Conservation (phyloP, 129 eudicot species). For the Tagetes patula region DNA sequence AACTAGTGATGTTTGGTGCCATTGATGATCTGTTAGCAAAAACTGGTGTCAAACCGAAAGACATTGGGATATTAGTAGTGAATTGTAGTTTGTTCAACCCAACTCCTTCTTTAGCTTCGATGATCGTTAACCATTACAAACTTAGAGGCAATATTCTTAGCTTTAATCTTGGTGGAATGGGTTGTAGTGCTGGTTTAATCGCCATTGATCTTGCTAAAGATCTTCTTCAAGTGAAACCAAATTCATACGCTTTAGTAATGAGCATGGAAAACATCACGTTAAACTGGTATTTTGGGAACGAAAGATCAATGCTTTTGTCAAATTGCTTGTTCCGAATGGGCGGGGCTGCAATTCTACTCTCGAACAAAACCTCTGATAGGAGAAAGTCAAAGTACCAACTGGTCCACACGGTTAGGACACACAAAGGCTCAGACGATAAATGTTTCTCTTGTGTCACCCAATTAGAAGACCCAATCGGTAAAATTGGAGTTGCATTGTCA, state of each 20-base stretch:
- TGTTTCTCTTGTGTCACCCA: constrained; percentile 82
- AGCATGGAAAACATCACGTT: constrained; percentile 84
- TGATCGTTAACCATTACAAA: constrained; percentile 81
- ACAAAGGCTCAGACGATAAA: constrained; percentile 84
- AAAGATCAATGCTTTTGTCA: constrained; percentile 83
- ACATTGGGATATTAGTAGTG: constrained; percentile 76
- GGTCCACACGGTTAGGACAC: constrained; percentile 79
- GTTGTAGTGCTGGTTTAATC: constrained; percentile 85
- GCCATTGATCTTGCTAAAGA: constrained; percentile 90
- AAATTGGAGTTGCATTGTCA: constrained; percentile 74
- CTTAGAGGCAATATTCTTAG: constrained; percentile 79
- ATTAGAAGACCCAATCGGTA: constrained; percentile 65
- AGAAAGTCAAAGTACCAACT: constrained; percentile 63
- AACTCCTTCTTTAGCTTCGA: constrained; percentile 78
- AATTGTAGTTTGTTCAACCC: constrained; percentile 87
- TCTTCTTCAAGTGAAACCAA: constrained; percentile 77
- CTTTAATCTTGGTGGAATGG: constrained; percentile 88
- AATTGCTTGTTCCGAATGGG: constrained; percentile 93
- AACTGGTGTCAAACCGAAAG: constrained; percentile 70
- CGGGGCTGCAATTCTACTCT: constrained; percentile 74
- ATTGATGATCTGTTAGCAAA: constrained; percentile 74
- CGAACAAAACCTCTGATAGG: constrained; percentile 63
- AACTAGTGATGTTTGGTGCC: constrained; percentile 85
- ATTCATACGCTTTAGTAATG: constrained; percentile 70
- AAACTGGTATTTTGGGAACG: constrained; percentile 88